Base-by-base conservation (phyloP, 345 rosid species). In the Heritiera littoralis region DNA sequence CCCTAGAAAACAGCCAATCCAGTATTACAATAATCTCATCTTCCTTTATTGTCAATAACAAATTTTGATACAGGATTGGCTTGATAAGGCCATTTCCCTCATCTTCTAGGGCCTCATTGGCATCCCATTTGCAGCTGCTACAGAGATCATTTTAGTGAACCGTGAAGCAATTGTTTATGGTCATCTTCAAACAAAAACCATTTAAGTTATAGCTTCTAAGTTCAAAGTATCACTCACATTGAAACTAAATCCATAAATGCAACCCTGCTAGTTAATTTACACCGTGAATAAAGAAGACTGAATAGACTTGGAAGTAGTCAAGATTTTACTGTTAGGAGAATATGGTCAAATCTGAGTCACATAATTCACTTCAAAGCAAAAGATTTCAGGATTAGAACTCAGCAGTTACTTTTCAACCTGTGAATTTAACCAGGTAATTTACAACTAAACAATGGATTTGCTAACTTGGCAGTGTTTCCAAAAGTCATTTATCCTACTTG, bases 311-410 rank as follows among this genome's bases (percentile, higher is more conserved):
- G 60, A 30, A 71, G 20, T 9, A 51, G 43, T 30, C 51, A 30
- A 52, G 60, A 51, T 51, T 71, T 51, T 51, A n/a, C 9, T 30
- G 7, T 51, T 71, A 71, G 51, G 75, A 71, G 43, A 49, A 71
- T 28, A 14, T 8, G 20, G 43, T 7, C 55, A 0, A 65, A 65
- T 11, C 55, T 71, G 41, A 71, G 51, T 51, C 38, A 71, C 23
- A 51, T 51, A 71, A 49, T 30, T 30, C 43, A 71, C 43, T 71
- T 55, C 49, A 46, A 73, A 73, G 65, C 5, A 55, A 55, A 73
- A 73, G 65, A 54, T 18, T 35, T 35, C 49, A 55, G 48, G 11
- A 73, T 28, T 73, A 2, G 35, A 18, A 56, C 49, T 73, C 65
- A 5, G 32, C 17, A 55, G 32, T 38, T 73, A 56, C 2, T 14